phyloP scores from a whole-genome alignment of 805 yeast species.

The Pichia cephalocereana region DNA sequence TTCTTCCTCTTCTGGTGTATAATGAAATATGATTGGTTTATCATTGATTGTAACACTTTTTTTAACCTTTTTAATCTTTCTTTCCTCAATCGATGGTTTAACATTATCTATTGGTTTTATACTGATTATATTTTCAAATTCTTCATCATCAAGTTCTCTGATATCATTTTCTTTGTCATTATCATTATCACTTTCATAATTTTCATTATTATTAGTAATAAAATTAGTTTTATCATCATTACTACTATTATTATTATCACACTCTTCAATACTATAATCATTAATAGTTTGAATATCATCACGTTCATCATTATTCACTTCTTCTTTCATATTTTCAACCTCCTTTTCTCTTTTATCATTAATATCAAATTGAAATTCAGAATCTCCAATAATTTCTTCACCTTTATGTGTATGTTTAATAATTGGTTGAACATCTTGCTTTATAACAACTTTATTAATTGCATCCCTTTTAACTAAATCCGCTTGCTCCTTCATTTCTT shows the following conservation, averaged over 20 bases:
- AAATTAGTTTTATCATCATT: too few relatives aligned
- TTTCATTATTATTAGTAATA: too few relatives aligned
- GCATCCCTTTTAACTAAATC: constrained; percentile 63
- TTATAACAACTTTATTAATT: constrained; percentile 58
- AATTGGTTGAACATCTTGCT: constrained; percentile 32
- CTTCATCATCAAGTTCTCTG: constrained; percentile 12
- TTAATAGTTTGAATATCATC: neutral
- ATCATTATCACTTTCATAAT: too few relatives aligned
- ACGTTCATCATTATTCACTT: constrained; percentile 1
- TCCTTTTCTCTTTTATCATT: constrained; percentile 18
- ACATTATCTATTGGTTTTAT: neutral
- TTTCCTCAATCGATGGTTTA: neutral
- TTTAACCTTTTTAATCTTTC: neutral
- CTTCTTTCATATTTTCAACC: constrained; percentile 17
- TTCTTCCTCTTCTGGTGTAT: neutral
- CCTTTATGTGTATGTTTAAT: constrained; percentile 82
- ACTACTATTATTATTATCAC: too few relatives aligned
- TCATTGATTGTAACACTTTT: too few relatives aligned
- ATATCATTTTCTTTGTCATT: constrained; percentile 7
- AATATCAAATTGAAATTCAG: constrained; percentile 27
- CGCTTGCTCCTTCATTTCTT: constrained; percentile 66
- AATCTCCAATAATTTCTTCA: constrained; percentile 64
- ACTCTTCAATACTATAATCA: too few relatives aligned
- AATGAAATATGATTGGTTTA: too few relatives aligned
- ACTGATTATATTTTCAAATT: constrained; percentile 10